These are phyloP conservation scores for Thuidium tamariscinum DNA, from an alignment of 225 moss, liverwort and hornwort genomes.

Conservation along the genomic window DNA sequence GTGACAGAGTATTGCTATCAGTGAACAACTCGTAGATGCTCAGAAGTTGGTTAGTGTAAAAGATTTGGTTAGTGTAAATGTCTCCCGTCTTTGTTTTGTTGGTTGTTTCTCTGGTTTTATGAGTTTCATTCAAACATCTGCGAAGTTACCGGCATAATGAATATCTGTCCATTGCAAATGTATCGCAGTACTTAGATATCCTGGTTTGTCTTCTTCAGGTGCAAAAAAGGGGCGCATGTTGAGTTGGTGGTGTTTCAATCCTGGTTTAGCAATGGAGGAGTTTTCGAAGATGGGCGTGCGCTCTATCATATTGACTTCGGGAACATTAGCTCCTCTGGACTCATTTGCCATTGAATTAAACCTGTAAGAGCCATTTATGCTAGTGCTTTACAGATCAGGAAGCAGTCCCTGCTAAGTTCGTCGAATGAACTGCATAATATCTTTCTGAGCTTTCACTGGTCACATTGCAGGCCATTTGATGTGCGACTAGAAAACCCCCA, in stretches of 20 bases:
- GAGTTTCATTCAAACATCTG: not conserved
- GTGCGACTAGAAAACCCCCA: conserved; percentile 96
- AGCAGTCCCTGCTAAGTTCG: not conserved
- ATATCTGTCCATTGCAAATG: not conserved
- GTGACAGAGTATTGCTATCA: not conserved
- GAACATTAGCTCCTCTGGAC: conserved; percentile 89
- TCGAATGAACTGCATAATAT: not conserved
- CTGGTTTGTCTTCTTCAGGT: conserved; percentile 18
- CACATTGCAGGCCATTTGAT: conserved; percentile 70
- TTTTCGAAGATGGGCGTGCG: conserved; percentile 86
- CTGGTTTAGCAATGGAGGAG: conserved; percentile 97
- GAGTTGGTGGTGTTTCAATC: conserved; percentile 99
- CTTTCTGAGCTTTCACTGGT: not conserved
- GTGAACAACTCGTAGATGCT: not conserved
- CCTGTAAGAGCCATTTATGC: conserved; percentile 42
- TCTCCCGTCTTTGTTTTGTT: not conserved
- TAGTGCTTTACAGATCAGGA: not conserved
- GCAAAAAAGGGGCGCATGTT: conserved; percentile 65
- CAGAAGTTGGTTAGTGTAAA: not conserved
- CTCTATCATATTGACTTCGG: conserved; percentile 94
- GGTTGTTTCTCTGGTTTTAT: not conserved
- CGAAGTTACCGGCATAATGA: not conserved
- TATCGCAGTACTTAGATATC: not conserved
- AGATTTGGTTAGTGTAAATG: not conserved
- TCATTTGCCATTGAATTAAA: conserved; percentile 97